These are phyloP conservation scores for Coemansia sp. DNA, from an alignment of 192 early-diverging fungal genomes.

Conservation along the genomic window DNA sequence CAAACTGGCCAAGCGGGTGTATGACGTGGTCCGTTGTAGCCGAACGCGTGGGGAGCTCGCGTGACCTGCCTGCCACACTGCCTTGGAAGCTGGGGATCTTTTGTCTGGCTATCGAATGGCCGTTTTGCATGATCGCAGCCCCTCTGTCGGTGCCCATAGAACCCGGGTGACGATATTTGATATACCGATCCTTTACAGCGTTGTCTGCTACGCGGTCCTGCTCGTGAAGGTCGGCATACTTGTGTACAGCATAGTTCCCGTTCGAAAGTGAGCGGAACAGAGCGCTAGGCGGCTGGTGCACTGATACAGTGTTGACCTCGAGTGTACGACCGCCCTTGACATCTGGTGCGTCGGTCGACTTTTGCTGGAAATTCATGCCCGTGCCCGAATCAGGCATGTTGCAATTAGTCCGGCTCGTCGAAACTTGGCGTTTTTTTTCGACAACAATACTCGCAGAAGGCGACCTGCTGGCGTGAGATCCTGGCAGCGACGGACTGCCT, in stretches of 20 bases:
- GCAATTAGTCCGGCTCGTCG: not conserved
- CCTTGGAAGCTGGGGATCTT: slow-evolving; percentile 7
- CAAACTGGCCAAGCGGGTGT: not conserved
- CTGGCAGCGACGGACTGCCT: not conserved
- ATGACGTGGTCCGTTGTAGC: not conserved
- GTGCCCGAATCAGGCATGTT: slow-evolving; percentile 40
- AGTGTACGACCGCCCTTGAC: not conserved
- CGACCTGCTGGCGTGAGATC: slow-evolving; percentile 1
- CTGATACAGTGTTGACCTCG: slow-evolving; percentile 2
- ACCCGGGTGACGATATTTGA: slow-evolving; percentile 10
- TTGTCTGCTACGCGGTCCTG: slow-evolving; percentile 5
- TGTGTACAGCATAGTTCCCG: not conserved
- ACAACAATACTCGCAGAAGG: slow-evolving; percentile 1
- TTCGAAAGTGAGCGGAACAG: not conserved
- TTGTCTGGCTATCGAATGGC: not conserved
- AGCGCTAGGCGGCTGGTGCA: not conserved
- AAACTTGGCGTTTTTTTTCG: not conserved
- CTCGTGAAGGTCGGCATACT: not conserved
- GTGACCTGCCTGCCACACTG: not conserved
- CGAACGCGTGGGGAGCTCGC: not conserved
- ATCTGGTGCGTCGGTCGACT: not conserved
- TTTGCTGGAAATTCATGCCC: slow-evolving; percentile 22
- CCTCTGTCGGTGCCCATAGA: not conserved
- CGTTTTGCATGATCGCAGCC: not conserved
- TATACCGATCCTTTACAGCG: slow-evolving; percentile 5